Percentiles rank a stretch among this genome's conserved stretches.
These are phyloP conservation scores for Aphanomyces cochlioides DNA, from an alignment of 352 stramenopile species.

Conservation along the genomic window DNA sequence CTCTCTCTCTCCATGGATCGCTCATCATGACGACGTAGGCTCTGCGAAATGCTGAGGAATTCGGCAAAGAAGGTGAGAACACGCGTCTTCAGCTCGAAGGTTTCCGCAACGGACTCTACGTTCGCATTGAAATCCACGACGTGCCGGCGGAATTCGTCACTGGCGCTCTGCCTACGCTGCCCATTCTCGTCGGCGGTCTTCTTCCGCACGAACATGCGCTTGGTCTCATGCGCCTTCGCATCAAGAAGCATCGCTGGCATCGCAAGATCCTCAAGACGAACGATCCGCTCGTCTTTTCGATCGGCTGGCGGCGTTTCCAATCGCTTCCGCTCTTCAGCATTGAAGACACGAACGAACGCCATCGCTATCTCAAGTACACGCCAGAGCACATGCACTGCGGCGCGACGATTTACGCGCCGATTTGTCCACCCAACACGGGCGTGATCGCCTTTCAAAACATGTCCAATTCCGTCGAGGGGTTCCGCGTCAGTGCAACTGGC, in stretches of 20 bases:
- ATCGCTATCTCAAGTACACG: slow-evolving; percentile 98
- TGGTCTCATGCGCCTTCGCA: slow-evolving; percentile 93
- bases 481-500: slow-evolving; percentile 96
- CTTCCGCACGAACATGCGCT: slow-evolving; percentile 94
- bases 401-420: slow-evolving; percentile 95
- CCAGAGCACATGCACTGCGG: slow-evolving; percentile 99
- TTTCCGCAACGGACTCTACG: slow-evolving; percentile 96
- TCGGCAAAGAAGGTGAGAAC: slow-evolving; percentile 92
- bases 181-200: slow-evolving; percentile 91
- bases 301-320: slow-evolving; percentile 99
- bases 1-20: slow-evolving; percentile 19
- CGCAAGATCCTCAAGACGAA: slow-evolving; percentile 97
- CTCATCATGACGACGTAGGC: slow-evolving; percentile 31
- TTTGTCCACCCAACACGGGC: slow-evolving; percentile 96
- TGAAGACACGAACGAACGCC: slow-evolving; percentile 96
- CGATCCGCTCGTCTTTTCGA: slow-evolving; percentile 97
- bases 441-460: slow-evolving; percentile 97
- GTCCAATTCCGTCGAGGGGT: slow-evolving; percentile 87
- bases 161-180: slow-evolving; percentile 88
- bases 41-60: slow-evolving; percentile 90
- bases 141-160: slow-evolving; percentile 95
- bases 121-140: slow-evolving; percentile 94
- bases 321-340: slow-evolving; percentile 98
- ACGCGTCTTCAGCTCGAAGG: slow-evolving; percentile 91
- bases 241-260: slow-evolving; percentile 99